These are phyloP conservation scores for Ophiocordyceps camponoti-leonardi DNA, from an alignment of 2,329 filamentous ascomycete genomes.

Conservation along the genomic window DNA sequence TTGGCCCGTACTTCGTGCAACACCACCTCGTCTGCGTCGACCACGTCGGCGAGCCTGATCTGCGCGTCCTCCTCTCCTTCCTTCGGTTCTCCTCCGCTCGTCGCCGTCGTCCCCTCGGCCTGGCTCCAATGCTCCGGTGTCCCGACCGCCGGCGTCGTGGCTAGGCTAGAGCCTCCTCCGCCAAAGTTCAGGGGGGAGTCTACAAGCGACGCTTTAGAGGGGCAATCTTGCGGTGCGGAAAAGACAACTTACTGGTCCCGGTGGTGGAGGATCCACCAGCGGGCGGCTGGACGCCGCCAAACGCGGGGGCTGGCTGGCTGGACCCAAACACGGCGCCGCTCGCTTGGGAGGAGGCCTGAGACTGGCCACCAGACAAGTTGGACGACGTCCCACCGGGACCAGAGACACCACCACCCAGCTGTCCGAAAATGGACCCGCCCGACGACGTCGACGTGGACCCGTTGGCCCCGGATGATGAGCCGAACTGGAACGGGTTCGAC, in stretches of 20 bases:
- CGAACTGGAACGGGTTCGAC: conserved; percentile 20
- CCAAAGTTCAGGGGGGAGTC: conserved; percentile 39
- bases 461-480: conserved; percentile 9
- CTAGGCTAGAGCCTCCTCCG: conserved; percentile 41
- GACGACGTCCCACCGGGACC: conserved; percentile 13
- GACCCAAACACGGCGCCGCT: conserved; percentile 16
- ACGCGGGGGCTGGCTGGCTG: conserved; percentile 16
- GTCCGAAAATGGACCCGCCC: conserved; percentile 10
- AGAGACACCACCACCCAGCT: neutral
- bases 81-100: conserved; percentile 26
- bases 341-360: conserved; percentile 8
- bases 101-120: conserved; percentile 23
- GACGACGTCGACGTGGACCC: conserved; percentile 8
- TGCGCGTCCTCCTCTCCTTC: conserved; percentile 47
- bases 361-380: conserved; percentile 17
- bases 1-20: conserved; percentile 57
- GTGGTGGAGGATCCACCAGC: conserved; percentile 25
- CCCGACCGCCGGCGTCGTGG: conserved; percentile 39
- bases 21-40: conserved; percentile 55
- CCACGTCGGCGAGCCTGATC: conserved; percentile 49
- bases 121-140: conserved; percentile 38
- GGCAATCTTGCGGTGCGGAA: conserved; percentile 22
- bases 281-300: conserved; percentile 23
- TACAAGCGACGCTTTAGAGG: conserved; percentile 29
- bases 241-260: conserved; percentile 28